Evolutionary conservation across 768 basidiomycete genomes (phyloP).

Genomic region (Lactarius indigo): DNA sequence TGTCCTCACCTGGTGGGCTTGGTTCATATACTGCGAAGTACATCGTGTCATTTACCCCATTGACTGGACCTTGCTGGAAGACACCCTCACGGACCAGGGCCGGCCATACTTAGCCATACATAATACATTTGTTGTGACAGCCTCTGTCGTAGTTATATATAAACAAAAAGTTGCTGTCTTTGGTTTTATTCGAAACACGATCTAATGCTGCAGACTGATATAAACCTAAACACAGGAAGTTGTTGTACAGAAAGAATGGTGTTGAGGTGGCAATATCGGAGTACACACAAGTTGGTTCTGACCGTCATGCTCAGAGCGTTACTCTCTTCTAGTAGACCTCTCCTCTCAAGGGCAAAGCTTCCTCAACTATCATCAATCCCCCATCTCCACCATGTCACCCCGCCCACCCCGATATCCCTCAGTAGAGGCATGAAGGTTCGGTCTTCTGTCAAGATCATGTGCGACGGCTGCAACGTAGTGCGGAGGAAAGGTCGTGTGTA

Average conservation of each 20-base stretch:
- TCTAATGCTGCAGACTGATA: too few species aligned
- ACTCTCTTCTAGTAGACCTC: conserved; percentile 57
- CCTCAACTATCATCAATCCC: conserved; percentile 27
- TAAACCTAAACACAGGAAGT: too few species aligned
- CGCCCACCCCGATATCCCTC: conserved; percentile 29
- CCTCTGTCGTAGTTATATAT: too few species aligned
- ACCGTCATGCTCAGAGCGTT: conserved; percentile 60
- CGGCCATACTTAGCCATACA: too few species aligned
- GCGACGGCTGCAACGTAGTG: conserved; percentile 89
- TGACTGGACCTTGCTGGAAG: too few species aligned
- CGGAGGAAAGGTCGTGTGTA: conserved; percentile 88
- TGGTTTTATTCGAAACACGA: too few species aligned
- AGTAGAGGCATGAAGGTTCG: conserved; percentile 95
- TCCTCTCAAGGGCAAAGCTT: conserved; percentile 49
- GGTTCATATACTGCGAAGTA: too few species aligned
- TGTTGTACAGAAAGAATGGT: not conserved
- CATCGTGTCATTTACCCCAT: too few species aligned
- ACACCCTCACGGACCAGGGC: too few species aligned
- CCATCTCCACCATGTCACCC: conserved; percentile 34
- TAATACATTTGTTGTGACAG: too few species aligned
- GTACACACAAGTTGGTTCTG: not conserved
- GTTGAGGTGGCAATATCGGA: not conserved
- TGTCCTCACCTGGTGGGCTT: too few species aligned
- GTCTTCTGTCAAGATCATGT: conserved; percentile 90
- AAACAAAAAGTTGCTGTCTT: too few species aligned